These are phyloP conservation scores for Elaeis guineensis DNA, from an alignment of 176 grass and related monocot species.

Conservation along the genomic window DNA sequence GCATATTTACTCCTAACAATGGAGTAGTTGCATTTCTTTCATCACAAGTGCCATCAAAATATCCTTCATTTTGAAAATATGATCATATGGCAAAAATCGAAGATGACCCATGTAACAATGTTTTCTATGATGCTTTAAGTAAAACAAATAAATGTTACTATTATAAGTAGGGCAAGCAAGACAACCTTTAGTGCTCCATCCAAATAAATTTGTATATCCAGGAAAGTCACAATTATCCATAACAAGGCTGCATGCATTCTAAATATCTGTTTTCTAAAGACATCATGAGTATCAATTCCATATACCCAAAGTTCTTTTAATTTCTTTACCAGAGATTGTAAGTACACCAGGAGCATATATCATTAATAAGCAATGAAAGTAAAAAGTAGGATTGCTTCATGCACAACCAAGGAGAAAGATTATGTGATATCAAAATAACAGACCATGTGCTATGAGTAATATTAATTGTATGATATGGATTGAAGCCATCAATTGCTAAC, in stretches of 20 bases:
- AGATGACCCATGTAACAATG: neutral
- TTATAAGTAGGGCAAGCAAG: neutral
- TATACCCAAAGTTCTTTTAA: no score
- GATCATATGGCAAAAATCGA: neutral
- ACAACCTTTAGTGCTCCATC: neutral
- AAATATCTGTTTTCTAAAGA: neutral
- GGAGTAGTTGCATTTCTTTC: neutral
- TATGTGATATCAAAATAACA: no score
- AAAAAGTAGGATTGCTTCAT: neutral
- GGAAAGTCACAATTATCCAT: neutral
- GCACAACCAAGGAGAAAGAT: neutral
- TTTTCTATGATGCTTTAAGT: neutral
- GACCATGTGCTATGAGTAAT: neutral
- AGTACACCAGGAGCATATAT: neutral
- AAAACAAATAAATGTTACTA: neutral
- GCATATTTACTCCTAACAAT: neutral
- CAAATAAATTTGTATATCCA: neutral
- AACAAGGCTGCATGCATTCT: neutral
- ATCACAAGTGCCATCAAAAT: neutral
- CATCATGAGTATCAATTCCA: no score
- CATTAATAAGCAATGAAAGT: neutral
- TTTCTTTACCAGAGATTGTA: neutral
- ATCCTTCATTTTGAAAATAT: neutral
- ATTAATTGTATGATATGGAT: neutral
- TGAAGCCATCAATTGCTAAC: neutral